Evolutionary conservation across 257 asterid genomes (phyloP), one percentile per base, ranked within the genome.

Genomic region (Nicotiana tomentosiformis): DNA sequence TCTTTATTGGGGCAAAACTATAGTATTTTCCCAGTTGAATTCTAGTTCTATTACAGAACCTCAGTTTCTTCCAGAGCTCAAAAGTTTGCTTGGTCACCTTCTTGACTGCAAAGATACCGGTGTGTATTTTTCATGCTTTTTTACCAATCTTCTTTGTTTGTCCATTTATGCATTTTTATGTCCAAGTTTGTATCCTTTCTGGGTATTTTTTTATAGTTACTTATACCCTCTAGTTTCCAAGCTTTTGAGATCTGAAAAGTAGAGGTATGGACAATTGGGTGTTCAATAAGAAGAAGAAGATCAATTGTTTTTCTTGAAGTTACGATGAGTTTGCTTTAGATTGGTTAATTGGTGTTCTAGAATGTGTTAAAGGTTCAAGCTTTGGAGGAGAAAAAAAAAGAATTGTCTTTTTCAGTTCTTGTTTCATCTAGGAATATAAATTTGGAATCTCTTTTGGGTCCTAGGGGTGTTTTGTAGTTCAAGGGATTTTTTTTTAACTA

Each of bases 161-260:
- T 81, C n/a, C 82, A 26, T 77, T 16, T 66, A 33, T 60, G 51
- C 60, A 37, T 78, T 32, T 49, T 32, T 9, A 66, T 82, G 67
- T 62, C 35, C 2, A 37, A 84, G 37, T 62, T 83, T 62, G 60
- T 53, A 2, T 81, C 17, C 78, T n/a, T 85, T 53, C 26, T 46
- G 43, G 43, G 62, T 17, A 60, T 5, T 83, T 55, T 83, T 85
- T 51, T 87, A 89, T 91, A 90, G 87, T 88, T 79, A 43, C 77
- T 33, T 61, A 77, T 85, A 80, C 90, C 84, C 81, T 86, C 26
- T 74, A 49, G 62, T 49, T 74, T 70, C n/a, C 2, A 74, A 84
- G 85, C 72, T 68, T 86, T 85, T 84, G 92, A 92, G 97, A 93
- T 93, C 97, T 92, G 96, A 86, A 46, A 85, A 80, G 62, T 82